Evolutionary conservation across 2,329 filamentous ascomycete species (phyloP), one percentile per base, ranked within the genome.

Genomic region (Colletotrichum sp.): DNA sequence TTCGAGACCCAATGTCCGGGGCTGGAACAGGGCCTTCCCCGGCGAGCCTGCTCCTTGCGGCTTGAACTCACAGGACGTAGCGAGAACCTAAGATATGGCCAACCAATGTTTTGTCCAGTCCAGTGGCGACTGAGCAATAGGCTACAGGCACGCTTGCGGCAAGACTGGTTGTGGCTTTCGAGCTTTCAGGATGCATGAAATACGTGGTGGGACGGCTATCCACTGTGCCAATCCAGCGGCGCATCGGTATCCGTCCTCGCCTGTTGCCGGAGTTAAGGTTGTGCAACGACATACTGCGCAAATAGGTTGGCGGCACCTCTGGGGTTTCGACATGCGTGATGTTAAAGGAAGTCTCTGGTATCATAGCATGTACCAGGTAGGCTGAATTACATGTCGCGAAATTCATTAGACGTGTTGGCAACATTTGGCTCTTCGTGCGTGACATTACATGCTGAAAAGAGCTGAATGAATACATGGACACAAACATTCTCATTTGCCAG

Each of bases 1-100:
- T 75, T 62, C 26, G 68, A 63, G 72, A 21, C 36, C n/a, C 36
- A 66, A 55, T 72, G 72, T 67, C 72, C 62, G 69, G 66, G 62
- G 72, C 68, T 62, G 52, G 72, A 62, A 67, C 62, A 30, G 18
- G 28, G n/a, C 39, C 26, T 44, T 39, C 49, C 39, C 34, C 60
- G 30, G 57, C 26, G 39, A 57, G 36, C 34, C 26, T 13, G 24
- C 34, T 18, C 18, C 15, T 63, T 67, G 34, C 26, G 52, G 63
- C 21, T 59, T 28, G 63, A 57, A 39, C 32, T 12, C 49, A 18
- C 63, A 26, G 24, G 21, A 3, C 26, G 26, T 8, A 18, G 66
- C 32, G 26, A 70, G 59, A 65, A 26, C 59, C 32, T 30, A 57
- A 70, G 59, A 74, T 59, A 49, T 30, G 32, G 59, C 13, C 32